phyloP scores from a whole-genome alignment of 176 grass and related monocot genomes.

The Avena sativa region DNA sequence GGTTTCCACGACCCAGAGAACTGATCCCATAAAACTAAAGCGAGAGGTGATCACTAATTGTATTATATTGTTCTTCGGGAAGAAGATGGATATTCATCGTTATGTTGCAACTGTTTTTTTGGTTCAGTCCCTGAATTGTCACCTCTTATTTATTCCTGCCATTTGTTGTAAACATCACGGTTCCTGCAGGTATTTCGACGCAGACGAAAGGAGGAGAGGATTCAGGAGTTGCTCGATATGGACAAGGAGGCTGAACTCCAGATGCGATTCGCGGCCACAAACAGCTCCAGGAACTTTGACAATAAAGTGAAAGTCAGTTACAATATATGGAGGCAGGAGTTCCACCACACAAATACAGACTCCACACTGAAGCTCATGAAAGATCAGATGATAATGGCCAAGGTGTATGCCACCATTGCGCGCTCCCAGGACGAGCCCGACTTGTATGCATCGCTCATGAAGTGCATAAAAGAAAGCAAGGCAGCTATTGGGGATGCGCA shows the following conservation, averaged over 20 bases:
- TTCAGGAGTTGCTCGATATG: constrained; percentile 63
- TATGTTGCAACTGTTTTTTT: not conserved
- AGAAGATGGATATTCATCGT: not conserved
- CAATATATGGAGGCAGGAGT: constrained; percentile 79
- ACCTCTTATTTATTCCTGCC: not conserved
- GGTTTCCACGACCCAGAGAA: constrained; percentile 21
- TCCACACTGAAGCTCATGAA: constrained; percentile 72
- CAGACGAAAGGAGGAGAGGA: constrained; percentile 65
- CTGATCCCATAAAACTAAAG: constrained; percentile 64
- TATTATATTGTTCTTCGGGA: not conserved
- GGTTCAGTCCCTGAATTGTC: not conserved
- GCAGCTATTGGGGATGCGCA: constrained; percentile 61
- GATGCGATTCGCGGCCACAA: constrained; percentile 54
- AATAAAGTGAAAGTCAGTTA: constrained; percentile 66
- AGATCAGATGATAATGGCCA: constrained; percentile 92
- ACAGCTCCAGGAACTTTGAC: constrained; percentile 60
- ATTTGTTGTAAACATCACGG: not conserved
- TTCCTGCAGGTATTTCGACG: constrained; percentile 60
- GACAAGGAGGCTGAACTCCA: constrained; percentile 63
- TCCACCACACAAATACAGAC: constrained; percentile 58
- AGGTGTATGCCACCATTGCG: constrained; percentile 76
- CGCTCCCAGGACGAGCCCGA: constrained; percentile 63
- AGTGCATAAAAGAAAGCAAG: constrained; percentile 69
- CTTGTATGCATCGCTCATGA: constrained; percentile 66
- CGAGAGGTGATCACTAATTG: constrained; percentile 53